Evolutionary conservation across 2,329 filamentous ascomycete species (phyloP), one percentile per base, ranked within the genome.

Genomic region (Colletotrichum coccodes): DNA sequence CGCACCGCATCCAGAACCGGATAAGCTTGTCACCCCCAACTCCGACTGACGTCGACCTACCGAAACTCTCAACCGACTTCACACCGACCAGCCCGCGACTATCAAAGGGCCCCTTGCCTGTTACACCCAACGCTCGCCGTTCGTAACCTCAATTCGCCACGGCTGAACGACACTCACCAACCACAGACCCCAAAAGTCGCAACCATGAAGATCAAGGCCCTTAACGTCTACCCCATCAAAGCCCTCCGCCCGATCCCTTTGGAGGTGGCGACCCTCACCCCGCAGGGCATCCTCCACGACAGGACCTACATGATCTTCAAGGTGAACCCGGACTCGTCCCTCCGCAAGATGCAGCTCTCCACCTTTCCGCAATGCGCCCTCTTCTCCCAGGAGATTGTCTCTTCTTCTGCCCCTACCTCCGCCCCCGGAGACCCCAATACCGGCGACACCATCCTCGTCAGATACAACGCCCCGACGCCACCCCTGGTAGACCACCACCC

Each of bases 141-240:
- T n/a, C n/a, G n/a, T n/a, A n/a, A 18, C 58, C 21, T 54, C 59
- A 26, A 21, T 23, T 21, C 32, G 38, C 8, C 36, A 5, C 23
- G 47, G 28, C 28, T n/a, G 16, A 18, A n/a, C 6, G 26, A 16
- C 18, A 34, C 18, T 28, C 28, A 42, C 52, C 52, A 23, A 18
- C 30, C 11, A 21, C 4, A 5, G 26, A 16, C 36, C 32, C n/a
- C 32, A 9, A 8, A 21, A 50, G 28, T 21, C 6, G 1, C n/a
- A 8, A 56, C 16, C 47, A 68, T 68, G 65, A 49, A 54, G 46
- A 70, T 68, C 46, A 53, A 70, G 14, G 23, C 65, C 8, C 84
- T 94, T 40, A 92, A 90, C 78, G 84, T 92, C 54, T 93, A 94
- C 77, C 91, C 92, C 47, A 90, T 94, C 80, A 94, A 94, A 76